phyloP scores from a whole-genome alignment of 1,284 basidiomycete species.

The Ustilago curta region DNA sequence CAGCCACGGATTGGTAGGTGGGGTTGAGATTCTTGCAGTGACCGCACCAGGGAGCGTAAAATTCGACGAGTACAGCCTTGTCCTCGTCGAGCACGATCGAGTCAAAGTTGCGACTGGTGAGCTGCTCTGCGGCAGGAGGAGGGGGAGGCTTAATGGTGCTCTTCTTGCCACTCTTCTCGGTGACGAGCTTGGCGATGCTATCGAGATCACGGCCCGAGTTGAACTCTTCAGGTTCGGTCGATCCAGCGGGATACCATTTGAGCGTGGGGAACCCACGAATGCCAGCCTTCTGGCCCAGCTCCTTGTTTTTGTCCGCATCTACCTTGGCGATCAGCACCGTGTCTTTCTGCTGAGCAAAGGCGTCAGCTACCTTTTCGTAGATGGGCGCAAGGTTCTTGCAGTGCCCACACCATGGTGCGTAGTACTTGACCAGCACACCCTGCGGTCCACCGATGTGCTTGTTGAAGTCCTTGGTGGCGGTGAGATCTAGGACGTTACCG shows the following conservation, averaged over 20 bases:
- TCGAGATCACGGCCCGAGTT: constrained; percentile 85
- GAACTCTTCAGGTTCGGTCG: constrained; percentile 76
- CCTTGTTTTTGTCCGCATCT: constrained; percentile 87
- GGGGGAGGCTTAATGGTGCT: constrained; percentile 86
- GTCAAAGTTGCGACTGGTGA: constrained; percentile 84
- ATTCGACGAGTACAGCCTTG: constrained; percentile 97
- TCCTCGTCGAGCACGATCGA: constrained; percentile 80
- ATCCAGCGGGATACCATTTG: constrained; percentile 84
- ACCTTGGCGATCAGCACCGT: constrained; percentile 91
- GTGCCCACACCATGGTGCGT: constrained; percentile 69
- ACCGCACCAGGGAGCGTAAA: constrained; percentile 89
- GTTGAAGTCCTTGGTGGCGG: constrained; percentile 59
- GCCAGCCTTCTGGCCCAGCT: constrained; percentile 76
- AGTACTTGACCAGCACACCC: constrained; percentile 65
- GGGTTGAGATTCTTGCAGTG: constrained; percentile 94
- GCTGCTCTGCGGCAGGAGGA: constrained; percentile 78
- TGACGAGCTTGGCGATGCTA: constrained; percentile 78
- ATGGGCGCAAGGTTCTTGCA: constrained; percentile 83
- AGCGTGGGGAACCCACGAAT: constrained; percentile 89
- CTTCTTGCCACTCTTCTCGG: constrained; percentile 81
- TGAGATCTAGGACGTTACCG: constrained; percentile 64
- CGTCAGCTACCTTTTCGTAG: constrained; percentile 89
- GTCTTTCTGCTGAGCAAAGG: constrained; percentile 77
- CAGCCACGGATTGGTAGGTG: constrained; percentile 89
- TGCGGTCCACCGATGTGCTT: constrained; percentile 56